These are phyloP conservation scores for Aspergillus floridensis DNA, from an alignment of 2,329 filamentous ascomycete species.

Conservation along the genomic window DNA sequence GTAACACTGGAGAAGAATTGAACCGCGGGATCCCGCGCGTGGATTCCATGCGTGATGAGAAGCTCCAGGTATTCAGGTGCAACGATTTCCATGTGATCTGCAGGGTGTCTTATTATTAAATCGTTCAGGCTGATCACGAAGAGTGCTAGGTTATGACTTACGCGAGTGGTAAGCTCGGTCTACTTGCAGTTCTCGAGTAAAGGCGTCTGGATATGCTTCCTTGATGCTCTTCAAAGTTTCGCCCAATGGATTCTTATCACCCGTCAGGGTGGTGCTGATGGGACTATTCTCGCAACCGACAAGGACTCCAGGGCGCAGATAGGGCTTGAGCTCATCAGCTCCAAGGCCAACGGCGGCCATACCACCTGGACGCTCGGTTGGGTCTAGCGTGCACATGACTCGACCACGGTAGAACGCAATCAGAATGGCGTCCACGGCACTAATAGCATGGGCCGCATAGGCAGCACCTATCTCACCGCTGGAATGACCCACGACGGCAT, in stretches of 20 bases:
- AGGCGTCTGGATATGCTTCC: not conserved
- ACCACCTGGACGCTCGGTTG: not conserved
- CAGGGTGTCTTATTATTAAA: no score
- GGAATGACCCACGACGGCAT: slow-evolving; percentile 25
- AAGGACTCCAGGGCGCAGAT: not conserved
- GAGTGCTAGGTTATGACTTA: no score
- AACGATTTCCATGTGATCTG: no score
- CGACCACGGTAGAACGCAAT: not conserved
- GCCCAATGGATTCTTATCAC: not conserved
- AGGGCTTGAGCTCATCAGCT: not conserved
- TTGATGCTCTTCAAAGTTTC: not conserved
- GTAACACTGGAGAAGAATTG: no score
- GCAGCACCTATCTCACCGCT: slow-evolving; percentile 27
- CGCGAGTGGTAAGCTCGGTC: no score
- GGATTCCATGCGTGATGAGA: no score
- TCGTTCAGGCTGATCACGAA: no score
- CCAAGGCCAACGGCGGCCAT: not conserved
- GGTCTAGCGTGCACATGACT: not conserved
- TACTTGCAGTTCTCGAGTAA: not conserved
- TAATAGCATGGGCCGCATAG: slow-evolving; percentile 21
- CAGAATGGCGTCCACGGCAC: not conserved
- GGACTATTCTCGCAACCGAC: slow-evolving; percentile 3
- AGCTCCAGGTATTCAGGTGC: no score
- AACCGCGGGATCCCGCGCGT: no score
- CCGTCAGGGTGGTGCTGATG: not conserved